A percentile compares a stretch with the other conserved stretches of the same genome.
Conservation (phyloP, 2,329 filamentous ascomycete genomes). For the Colletotrichum chlorophyti region DNA sequence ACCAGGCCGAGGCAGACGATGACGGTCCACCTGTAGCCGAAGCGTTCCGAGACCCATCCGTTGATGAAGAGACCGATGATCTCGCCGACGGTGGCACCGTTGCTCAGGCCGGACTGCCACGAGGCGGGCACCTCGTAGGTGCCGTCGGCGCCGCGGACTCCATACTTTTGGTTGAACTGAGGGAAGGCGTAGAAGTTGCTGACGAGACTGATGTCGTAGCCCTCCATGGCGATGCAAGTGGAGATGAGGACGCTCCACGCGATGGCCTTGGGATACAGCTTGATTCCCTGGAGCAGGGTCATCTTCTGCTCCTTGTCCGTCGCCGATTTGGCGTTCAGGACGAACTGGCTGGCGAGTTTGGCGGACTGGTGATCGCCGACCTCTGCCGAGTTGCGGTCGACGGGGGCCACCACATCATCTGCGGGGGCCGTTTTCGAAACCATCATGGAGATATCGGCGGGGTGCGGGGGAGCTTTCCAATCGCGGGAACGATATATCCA, state of each 20-base stretch:
- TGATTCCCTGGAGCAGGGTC: constrained; percentile 78
- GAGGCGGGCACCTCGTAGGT: constrained; percentile 62
- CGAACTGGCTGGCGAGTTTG: constrained; percentile 42
- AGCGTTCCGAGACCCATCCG: constrained; percentile 70
- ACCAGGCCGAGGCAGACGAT: constrained; percentile 62
- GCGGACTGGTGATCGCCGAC: constrained; percentile 11
- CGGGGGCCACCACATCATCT: constrained; percentile 14
- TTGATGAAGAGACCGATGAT: constrained; percentile 72
- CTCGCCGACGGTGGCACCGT: constrained; percentile 66
- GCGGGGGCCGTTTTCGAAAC: constrained; percentile 9
- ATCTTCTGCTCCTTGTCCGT: constrained; percentile 71
- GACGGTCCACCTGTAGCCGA: constrained; percentile 71
- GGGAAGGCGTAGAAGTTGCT: constrained; percentile 77
- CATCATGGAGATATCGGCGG: constrained; percentile 5
- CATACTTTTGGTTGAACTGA: constrained; percentile 66
- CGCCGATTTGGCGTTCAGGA: constrained; percentile 55
- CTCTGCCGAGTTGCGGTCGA: constrained; percentile 18
- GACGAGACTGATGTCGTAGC: constrained; percentile 82
- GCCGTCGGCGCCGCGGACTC: constrained; percentile 51
- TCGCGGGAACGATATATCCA: too few relatives aligned
- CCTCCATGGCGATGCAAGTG: constrained; percentile 93
- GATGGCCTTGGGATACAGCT: constrained; percentile 86
- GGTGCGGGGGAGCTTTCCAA: too few relatives aligned
- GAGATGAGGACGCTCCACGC: constrained; percentile 85
- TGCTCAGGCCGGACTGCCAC: constrained; percentile 69